phyloP scores from a whole-genome alignment of 1,284 basidiomycete genomes.

The Boletellus deceptivus region DNA sequence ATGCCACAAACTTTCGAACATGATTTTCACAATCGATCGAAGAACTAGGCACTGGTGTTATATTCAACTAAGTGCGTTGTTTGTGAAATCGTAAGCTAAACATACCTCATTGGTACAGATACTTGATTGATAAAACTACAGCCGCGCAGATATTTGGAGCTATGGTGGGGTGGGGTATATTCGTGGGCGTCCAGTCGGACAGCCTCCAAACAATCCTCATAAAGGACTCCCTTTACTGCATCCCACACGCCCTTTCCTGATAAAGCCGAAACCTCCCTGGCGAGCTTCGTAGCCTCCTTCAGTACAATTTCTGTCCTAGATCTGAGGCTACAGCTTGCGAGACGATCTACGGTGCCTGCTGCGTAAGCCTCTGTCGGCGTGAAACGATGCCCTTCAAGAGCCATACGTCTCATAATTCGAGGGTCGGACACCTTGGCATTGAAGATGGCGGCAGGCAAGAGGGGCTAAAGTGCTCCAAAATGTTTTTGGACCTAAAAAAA shows the following conservation, averaged over 20 bases:
- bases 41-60: neutral
- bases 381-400: constrained; percentile 83
- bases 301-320: constrained; percentile 56
- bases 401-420: constrained; percentile 68
- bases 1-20: neutral
- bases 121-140: constrained; percentile 30
- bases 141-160: constrained; percentile 26
- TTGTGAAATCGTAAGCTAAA: constrained; percentile 8
- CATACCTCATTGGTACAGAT: constrained; percentile 8
- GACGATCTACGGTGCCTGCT: constrained; percentile 70
- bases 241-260: constrained; percentile 64
- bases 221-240: constrained; percentile 55
- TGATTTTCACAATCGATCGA: constrained; percentile 10
- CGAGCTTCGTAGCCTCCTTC: constrained; percentile 57
- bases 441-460: constrained; percentile 68
- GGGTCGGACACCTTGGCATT: constrained; percentile 64
- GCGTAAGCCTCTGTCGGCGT: constrained; percentile 70
- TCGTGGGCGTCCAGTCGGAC: constrained; percentile 36
- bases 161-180: constrained; percentile 7
- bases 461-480: constrained; percentile 80
- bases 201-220: constrained; percentile 43
- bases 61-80: neutral
- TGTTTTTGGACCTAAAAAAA: constrained; percentile 64
- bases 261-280: constrained; percentile 46
- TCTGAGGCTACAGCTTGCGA: constrained; percentile 51